phyloP scores from a whole-genome alignment of 306 rosid species.

The Lablab purpureus region DNA sequence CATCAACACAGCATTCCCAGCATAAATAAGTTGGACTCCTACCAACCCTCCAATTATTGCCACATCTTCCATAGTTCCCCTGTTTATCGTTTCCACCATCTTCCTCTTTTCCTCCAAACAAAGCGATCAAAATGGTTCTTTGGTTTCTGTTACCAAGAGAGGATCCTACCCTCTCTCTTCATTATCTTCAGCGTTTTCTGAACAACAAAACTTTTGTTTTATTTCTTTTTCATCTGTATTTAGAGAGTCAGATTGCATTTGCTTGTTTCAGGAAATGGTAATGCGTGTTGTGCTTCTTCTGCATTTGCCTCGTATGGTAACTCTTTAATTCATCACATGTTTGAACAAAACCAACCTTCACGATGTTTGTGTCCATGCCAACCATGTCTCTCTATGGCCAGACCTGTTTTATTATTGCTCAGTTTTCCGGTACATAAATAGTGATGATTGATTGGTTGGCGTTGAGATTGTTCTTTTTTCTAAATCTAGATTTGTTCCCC shows the following conservation, averaged over 20 bases:
- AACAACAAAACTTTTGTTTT: not conserved
- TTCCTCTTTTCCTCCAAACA: conserved; percentile 36
- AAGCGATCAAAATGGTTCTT: conserved; percentile 18
- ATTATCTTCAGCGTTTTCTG: not conserved
- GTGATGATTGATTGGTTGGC: not conserved
- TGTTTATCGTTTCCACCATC: conserved; percentile 25
- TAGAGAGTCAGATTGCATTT: not conserved
- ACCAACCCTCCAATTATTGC: conserved; percentile 67
- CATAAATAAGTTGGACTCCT: conserved; percentile 67
- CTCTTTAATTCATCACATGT: conserved; percentile 16
- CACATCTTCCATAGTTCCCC: conserved; percentile 54
- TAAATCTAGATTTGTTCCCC: conserved; percentile 43
- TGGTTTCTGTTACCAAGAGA: conserved; percentile 2
- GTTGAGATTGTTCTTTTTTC: conserved; percentile 29
- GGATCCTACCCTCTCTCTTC: conserved; percentile 12
- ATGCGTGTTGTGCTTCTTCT: not conserved
- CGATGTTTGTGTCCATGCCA: conserved; percentile 27
- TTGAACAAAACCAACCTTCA: conserved; percentile 35
- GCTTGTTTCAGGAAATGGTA: conserved; percentile 11
- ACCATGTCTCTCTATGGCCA: conserved; percentile 34
- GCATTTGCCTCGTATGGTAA: not conserved
- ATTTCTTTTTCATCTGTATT: not conserved
- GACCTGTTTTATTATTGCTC: not conserved
- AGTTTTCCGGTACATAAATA: conserved; percentile 12
- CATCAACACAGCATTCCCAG: conserved; percentile 69